Conservation (phyloP, 1,139 yeast genomes). For the Saccharomyces hybrid region DNA sequence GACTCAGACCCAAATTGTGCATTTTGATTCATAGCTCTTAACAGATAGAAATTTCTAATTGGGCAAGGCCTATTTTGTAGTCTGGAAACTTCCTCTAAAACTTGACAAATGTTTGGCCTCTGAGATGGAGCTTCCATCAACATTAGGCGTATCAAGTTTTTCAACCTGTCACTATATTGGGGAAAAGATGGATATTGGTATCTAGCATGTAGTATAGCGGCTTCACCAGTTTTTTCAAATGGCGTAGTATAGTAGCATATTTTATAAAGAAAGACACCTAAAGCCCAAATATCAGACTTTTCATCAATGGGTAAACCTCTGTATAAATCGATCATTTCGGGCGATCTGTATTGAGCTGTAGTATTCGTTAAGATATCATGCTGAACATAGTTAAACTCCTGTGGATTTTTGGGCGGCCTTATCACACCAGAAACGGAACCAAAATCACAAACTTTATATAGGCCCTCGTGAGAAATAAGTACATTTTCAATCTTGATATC, state of each 20-base stretch:
- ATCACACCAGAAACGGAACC: constrained; percentile 62
- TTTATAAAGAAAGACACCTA: too few relatives aligned
- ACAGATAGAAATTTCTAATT: constrained; percentile 32
- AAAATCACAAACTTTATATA: constrained; percentile 70
- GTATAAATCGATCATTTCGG: too few relatives aligned
- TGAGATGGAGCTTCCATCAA: constrained; percentile 61
- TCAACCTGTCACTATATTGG: constrained; percentile 41
- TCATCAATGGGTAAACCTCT: too few relatives aligned
- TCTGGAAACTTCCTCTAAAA: constrained; percentile 56
- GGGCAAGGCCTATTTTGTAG: constrained; percentile 52
- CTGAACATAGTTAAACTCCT: not conserved
- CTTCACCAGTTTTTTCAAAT: too few relatives aligned
- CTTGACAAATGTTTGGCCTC: constrained; percentile 65
- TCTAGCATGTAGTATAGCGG: too few relatives aligned
- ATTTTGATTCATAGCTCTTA: constrained; percentile 17
- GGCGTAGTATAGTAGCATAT: too few relatives aligned
- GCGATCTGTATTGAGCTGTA: too few relatives aligned
- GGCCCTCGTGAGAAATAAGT: constrained; percentile 38
- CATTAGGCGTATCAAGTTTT: constrained; percentile 54
- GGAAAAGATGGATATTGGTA: constrained; percentile 52
- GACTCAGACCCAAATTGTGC: not conserved
- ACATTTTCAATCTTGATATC: too few relatives aligned
- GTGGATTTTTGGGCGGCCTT: constrained; percentile 53
- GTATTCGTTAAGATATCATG: too few relatives aligned
- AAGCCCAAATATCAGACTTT: too few relatives aligned